phyloP scores from a whole-genome alignment of 495 filamentous ascomycete species.

The Xylaria curta region DNA sequence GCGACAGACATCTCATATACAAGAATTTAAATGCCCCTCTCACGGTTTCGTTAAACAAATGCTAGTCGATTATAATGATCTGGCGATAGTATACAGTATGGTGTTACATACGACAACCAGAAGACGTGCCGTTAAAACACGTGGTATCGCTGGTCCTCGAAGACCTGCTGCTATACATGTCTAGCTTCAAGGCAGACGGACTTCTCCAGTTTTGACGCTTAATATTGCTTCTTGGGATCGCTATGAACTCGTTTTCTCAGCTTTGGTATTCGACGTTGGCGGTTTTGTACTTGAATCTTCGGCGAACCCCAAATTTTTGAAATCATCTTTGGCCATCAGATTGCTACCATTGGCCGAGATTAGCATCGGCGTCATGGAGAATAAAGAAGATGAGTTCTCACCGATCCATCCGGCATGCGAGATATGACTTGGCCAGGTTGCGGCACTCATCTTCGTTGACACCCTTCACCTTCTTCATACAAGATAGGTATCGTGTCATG shows the following conservation, averaged over 20 bases:
- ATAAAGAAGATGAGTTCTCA: conserved; percentile 49
- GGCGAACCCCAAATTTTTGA: conserved; percentile 87
- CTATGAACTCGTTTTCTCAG: conserved; percentile 8
- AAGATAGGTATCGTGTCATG: conserved; percentile 82
- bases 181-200: conserved; percentile 1
- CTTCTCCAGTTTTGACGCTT: not conserved
- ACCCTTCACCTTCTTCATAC: conserved; percentile 80
- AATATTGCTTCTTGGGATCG: not conserved
- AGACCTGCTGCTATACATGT: conserved; percentile 11
- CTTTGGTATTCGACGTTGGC: conserved; percentile 32
- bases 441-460: conserved; percentile 88
- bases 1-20: not conserved
- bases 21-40: not conserved
- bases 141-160: not conserved
- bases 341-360: conserved; percentile 62
- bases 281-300: conserved; percentile 52
- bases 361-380: conserved; percentile 1
- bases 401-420: conserved; percentile 94
- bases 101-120: conserved; percentile 2
- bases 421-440: conserved; percentile 81
- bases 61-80: not conserved
- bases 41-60: not conserved
- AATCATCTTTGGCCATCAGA: conserved; percentile 92
- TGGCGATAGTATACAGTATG: not conserved
- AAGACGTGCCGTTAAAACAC: not conserved